These are phyloP conservation scores for Beta lomatogona DNA, from an alignment of 179 eudicot genomes.

Conservation along the genomic window DNA sequence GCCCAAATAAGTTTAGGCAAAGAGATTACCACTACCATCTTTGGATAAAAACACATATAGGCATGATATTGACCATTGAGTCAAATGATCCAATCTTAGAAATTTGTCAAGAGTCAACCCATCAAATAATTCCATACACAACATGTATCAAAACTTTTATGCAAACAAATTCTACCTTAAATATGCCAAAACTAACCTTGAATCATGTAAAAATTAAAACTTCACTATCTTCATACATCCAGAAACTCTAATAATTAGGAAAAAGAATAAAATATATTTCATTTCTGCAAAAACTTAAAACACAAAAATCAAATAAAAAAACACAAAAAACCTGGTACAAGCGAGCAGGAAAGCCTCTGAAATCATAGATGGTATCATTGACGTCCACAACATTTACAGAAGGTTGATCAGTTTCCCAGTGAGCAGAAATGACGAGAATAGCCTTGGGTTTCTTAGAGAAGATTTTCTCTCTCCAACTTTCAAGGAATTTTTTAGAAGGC, in stretches of 20 bases:
- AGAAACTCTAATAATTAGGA: too few species aligned
- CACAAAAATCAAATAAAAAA: not conserved
- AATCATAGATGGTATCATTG: slow-evolving; percentile 53
- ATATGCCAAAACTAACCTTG: too few species aligned
- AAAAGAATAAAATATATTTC: too few species aligned
- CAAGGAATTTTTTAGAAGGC: slow-evolving; percentile 52
- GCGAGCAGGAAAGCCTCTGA: slow-evolving; percentile 50
- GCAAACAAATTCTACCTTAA: not conserved
- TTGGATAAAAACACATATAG: too few species aligned
- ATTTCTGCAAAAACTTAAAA: too few species aligned
- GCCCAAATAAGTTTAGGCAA: too few species aligned
- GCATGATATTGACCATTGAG: not conserved
- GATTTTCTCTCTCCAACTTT: slow-evolving; percentile 39
- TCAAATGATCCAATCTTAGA: not conserved
- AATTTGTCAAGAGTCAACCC: not conserved
- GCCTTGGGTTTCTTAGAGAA: slow-evolving; percentile 40
- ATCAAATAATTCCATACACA: not conserved
- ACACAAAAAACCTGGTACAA: slow-evolving; percentile 63
- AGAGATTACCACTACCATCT: too few species aligned
- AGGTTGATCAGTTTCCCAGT: slow-evolving; percentile 67
- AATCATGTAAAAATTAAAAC: too few species aligned
- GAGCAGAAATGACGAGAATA: slow-evolving; percentile 62
- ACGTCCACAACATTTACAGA: slow-evolving; percentile 44
- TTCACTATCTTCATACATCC: not conserved
- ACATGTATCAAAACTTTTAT: not conserved